Conservation (phyloP, 169 alveolate genomes). For the Sarcocystis neurona region DNA sequence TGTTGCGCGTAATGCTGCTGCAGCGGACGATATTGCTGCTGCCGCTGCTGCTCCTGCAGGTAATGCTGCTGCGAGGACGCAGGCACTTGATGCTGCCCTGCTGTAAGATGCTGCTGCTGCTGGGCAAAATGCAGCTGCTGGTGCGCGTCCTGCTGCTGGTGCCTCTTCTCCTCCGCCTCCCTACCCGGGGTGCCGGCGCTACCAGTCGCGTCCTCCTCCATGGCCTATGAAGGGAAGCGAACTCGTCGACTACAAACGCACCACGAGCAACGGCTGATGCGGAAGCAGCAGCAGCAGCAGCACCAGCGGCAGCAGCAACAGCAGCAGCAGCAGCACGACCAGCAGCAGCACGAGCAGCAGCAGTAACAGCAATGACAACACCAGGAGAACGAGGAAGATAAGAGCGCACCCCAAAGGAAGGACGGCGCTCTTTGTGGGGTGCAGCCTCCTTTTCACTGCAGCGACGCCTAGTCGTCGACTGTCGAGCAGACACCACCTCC, state of each 20-base stretch:
- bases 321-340: not conserved
- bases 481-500: not conserved
- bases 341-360: constrained; percentile 30
- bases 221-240: too few species aligned
- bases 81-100: constrained; percentile 9
- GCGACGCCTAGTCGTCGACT: not conserved
- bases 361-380: constrained; percentile 5
- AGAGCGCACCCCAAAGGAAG: not conserved
- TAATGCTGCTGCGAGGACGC: not conserved
- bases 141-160: too few species aligned
- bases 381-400: not conserved
- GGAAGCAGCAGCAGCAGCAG: not conserved
- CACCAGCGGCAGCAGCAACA: not conserved
- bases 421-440: not conserved
- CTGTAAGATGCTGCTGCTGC: too few species aligned
- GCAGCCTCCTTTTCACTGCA: not conserved
- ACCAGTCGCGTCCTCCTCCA: too few species aligned
- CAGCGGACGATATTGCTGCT: not conserved
- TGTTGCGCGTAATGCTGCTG: constrained; percentile 19
- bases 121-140: too few species aligned
- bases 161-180: too few species aligned
- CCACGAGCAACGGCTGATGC: constrained; percentile 1
- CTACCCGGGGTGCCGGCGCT: too few species aligned
- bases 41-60: not conserved
- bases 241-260: too few species aligned